Base-by-base conservation (phyloP, 768 basidiomycete species). In the Tricholoma hemisulphureum region DNA sequence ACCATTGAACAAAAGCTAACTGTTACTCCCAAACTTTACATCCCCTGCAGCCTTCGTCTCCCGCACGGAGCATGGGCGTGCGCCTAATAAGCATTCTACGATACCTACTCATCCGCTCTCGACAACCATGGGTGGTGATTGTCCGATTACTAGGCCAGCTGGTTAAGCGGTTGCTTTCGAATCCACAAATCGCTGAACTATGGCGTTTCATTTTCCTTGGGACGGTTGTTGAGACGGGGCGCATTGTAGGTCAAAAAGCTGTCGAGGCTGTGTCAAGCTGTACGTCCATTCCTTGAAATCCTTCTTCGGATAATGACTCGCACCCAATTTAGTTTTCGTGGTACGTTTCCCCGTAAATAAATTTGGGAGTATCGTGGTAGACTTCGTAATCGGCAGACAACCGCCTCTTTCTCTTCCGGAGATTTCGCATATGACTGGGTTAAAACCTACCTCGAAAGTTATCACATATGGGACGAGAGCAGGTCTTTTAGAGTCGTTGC, bases 161-260 rank as follows among this genome's bases (percentile, higher is more conserved):
- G 6, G 4, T 48, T 29, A 6, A 16, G 16, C 26, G 46, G 1
- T 48, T 48, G 28, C 46, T 48, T n/a, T 48, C 46, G 11, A 48
- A 48, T n/a, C 46, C 46, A 1, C 24, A 48, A 2, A 48, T 48
- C 11, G 26, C 26, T 10, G 46, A 48, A 7, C 24, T 48, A 10
- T 48, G 46, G 46, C 46, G 46, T 48, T 48, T 48, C n/a, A 48
- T 48, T 29, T 48, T 48, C 26, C 46, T 48, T 48, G 46, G 46
- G 16, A 24, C 46, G 23, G 10, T 48, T 18, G 46, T 48, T 10
- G 46, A 48, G 26, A 28, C 46, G 29, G 46, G 46, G 3, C 46
- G 46, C 7, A 29, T 48, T 29, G 24, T n/a, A 8, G 28, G 46
- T n/a, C 46, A 48, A 21, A 48, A 48, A 18, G 46, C 10, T 7